Percentiles rank a stretch among this genome's conserved stretches.
These are phyloP conservation scores for Calocybe indica DNA, from an alignment of 768 basidiomycete species.

Conservation along the genomic window DNA sequence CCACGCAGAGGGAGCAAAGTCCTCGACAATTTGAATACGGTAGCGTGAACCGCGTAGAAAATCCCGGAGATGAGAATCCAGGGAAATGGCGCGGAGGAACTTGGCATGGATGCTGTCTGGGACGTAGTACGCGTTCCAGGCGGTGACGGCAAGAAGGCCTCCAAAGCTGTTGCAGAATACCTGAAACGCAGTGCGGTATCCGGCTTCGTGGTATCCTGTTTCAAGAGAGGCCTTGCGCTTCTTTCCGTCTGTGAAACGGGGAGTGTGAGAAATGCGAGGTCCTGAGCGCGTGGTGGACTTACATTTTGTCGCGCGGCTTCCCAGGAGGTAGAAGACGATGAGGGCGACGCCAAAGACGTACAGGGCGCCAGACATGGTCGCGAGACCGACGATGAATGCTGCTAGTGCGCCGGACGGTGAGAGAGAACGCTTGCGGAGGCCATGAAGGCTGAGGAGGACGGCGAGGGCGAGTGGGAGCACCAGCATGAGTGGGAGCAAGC, in stretches of 20 bases:
- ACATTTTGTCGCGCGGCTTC: slow-evolving; percentile 82
- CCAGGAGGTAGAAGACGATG: slow-evolving; percentile 74
- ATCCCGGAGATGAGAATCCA: no score
- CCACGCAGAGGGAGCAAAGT: slow-evolving; percentile 43
- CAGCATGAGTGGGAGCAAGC: no score
- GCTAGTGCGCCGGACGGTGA: slow-evolving; percentile 71
- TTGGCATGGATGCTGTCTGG: slow-evolving; percentile 33
- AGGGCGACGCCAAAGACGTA: slow-evolving; percentile 60
- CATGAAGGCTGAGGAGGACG: slow-evolving; percentile 56
- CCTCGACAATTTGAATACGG: slow-evolving; percentile 8
- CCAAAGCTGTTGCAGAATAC: slow-evolving; percentile 77
- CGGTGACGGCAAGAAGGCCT: slow-evolving; percentile 48
- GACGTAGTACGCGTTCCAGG: slow-evolving; percentile 61
- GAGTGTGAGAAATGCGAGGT: background rate
- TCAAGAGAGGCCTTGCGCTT: slow-evolving; percentile 69
- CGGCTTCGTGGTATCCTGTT: slow-evolving; percentile 67
- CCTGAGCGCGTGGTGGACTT: slow-evolving; percentile 15
- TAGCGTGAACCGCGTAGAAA: slow-evolving; percentile 11
- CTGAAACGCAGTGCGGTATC: slow-evolving; percentile 74
- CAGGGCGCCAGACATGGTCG: slow-evolving; percentile 63
- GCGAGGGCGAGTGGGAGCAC: slow-evolving; percentile 32
- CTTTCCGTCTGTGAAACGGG: slow-evolving; percentile 54
- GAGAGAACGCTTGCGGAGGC: slow-evolving; percentile 67
- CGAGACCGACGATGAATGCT: slow-evolving; percentile 72
- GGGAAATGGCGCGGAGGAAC: slow-evolving; percentile 12